These are phyloP conservation scores for Harrya chromipes DNA, from an alignment of 768 basidiomycete species.

Conservation along the genomic window DNA sequence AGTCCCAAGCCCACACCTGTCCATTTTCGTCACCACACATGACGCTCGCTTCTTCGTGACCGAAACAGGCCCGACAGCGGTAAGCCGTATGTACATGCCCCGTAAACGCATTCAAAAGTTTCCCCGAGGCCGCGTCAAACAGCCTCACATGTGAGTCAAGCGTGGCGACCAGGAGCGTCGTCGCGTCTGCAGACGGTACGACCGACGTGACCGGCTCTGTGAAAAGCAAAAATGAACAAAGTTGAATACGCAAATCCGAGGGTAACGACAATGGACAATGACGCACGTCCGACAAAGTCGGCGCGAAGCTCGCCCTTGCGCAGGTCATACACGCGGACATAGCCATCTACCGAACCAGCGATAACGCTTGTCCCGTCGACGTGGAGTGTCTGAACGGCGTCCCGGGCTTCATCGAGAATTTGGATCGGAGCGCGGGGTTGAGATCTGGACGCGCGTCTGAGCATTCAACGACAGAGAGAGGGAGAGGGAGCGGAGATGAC, in stretches of 20 bases:
- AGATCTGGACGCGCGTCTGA: conserved; percentile 41
- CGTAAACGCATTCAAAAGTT: conserved; percentile 78
- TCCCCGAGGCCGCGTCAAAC: conserved; percentile 81
- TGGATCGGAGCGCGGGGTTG: conserved; percentile 87
- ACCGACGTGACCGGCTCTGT: conserved; percentile 87
- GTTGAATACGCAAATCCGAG: background rate
- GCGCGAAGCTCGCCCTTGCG: conserved; percentile 87
- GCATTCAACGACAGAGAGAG: background rate
- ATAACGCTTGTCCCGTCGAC: conserved; percentile 65
- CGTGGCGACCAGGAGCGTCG: conserved; percentile 78
- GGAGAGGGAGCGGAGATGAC: no score
- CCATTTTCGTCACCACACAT: conserved; percentile 91
- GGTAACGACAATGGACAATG: background rate
- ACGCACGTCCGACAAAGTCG: conserved; percentile 89
- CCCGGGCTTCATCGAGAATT: conserved; percentile 81
- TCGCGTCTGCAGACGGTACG: conserved; percentile 71
- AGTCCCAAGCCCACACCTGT: conserved; percentile 87
- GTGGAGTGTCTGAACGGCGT: conserved; percentile 79
- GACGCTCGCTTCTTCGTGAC: conserved; percentile 76
- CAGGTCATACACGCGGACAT: conserved; percentile 91
- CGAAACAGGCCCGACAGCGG: conserved; percentile 78
- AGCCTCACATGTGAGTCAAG: conserved; percentile 84
- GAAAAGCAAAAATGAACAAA: background rate
- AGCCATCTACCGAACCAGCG: conserved; percentile 88
- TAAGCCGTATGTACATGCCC: conserved; percentile 77